phyloP scores from a whole-genome alignment of 495 filamentous ascomycete species.

The Aspergillus diversus region DNA sequence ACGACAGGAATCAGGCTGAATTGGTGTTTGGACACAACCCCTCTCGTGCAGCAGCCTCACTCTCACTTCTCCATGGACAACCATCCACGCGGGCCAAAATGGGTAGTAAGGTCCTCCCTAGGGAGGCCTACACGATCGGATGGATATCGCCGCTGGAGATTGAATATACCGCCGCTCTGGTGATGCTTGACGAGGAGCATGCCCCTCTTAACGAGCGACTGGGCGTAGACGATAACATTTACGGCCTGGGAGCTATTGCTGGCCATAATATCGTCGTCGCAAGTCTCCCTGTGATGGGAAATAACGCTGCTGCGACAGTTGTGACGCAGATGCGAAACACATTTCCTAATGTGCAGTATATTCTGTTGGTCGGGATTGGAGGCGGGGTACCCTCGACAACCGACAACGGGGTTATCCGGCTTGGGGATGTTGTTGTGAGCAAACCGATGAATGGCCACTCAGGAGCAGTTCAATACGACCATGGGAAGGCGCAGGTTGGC shows the following conservation, averaged over 20 bases:
- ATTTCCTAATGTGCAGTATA: conserved; percentile 26
- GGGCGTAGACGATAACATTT: neutral
- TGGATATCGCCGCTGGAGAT: conserved; percentile 39
- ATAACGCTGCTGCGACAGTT: neutral
- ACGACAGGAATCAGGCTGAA: too few relatives aligned
- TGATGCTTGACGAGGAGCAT: conserved; percentile 32
- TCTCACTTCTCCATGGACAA: too few relatives aligned
- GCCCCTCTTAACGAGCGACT: neutral
- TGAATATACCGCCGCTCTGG: conserved; percentile 34
- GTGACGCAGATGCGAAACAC: conserved; percentile 29
- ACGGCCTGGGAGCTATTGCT: neutral
- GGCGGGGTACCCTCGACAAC: conserved; percentile 34
- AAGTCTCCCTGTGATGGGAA: neutral
- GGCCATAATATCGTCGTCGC: neutral
- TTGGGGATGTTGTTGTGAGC: conserved; percentile 42
- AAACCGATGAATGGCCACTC: conserved; percentile 27
- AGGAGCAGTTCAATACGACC: conserved; percentile 34
- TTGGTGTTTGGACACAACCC: too few relatives aligned
- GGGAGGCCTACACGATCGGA: conserved; percentile 30
- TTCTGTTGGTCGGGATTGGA: conserved; percentile 34
- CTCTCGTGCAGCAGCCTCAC: too few relatives aligned
- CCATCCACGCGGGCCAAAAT: too few relatives aligned
- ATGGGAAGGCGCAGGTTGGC: conserved; percentile 28
- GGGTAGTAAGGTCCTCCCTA: too few relatives aligned
- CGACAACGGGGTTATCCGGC: conserved; percentile 33